Evolutionary conservation across 306 rosid species (phyloP), one percentile per base, ranked within the genome.

Genomic region (Notholithocarpus densiflorus): DNA sequence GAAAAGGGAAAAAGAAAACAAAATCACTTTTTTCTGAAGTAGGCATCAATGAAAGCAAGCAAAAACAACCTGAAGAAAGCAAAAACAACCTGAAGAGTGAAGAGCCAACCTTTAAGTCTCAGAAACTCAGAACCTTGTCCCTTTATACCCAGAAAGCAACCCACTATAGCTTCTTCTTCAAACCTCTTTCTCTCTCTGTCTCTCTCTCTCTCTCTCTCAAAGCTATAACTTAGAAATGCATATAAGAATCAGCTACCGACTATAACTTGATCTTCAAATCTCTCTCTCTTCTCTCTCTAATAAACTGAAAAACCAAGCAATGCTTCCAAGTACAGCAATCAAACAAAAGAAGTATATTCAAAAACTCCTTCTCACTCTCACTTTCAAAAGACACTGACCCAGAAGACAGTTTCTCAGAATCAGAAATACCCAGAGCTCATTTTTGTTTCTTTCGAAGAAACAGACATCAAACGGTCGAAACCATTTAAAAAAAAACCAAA

Each of bases 41-140:
- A 32, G 84, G 80, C 83, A 85, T 81, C 84, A 81, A 82, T 83
- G 85, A 75, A 86, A 84, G 76, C 80, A 86, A 57, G 77, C 75
- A 77, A 79, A 54, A 79, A 65, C 29, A 75, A 57, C 29, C 24
- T 81, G 82, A 83, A 88, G 86, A 45, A 92, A 57, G 77, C 75
- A 77, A 79, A 54, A 79, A 65, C 29, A 75, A 57, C 29, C 24
- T 81, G 82, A 83, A 88, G 86, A 45, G 91, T n/a, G n/a, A n/a
- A n/a, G n/a, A n/a, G n/a, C 90, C 73, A 89, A 93, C 94, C 97
- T 95, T 91, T 56, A 90, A 89, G 96, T 75, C 81, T 83, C 86
- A 45, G 86, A 84, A 77, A 87, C 90, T n/a, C 82, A 73, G 61
- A 82, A 72, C 53, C 48, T 68, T 48, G 76, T n/a, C 37, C 20